phyloP scores from a whole-genome alignment of 2,329 filamentous ascomycete species.

The Penicillium brevicompactum region DNA sequence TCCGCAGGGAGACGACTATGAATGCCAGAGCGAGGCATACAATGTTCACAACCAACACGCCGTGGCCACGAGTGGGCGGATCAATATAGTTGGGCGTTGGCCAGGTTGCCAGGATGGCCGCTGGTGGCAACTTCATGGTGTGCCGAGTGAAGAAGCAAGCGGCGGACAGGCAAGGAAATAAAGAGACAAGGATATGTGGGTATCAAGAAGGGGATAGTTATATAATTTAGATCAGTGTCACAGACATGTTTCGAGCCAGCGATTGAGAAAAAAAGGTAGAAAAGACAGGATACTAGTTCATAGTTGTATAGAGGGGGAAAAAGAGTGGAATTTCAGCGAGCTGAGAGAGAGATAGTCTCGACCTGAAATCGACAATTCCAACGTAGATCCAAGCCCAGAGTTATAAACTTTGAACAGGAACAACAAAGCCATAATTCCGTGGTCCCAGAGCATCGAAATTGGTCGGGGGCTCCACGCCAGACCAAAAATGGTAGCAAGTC shows the following conservation, averaged over 20 bases:
- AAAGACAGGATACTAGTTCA: background rate
- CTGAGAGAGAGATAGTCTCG: constrained; percentile 5
- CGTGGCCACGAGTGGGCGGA: constrained; percentile 48
- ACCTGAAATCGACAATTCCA: background rate
- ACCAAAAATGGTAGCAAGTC: constrained; percentile 23
- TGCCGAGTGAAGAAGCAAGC: constrained; percentile 1
- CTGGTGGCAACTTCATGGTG: constrained; percentile 45
- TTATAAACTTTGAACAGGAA: background rate
- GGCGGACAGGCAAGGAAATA: background rate
- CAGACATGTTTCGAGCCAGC: background rate
- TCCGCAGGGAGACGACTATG: constrained; percentile 45
- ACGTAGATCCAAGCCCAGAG: background rate
- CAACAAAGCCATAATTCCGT: background rate
- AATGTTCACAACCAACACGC: constrained; percentile 45
- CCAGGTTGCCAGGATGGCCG: constrained; percentile 47
- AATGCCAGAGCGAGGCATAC: constrained; percentile 44
- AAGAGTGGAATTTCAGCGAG: background rate
- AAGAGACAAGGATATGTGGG: background rate
- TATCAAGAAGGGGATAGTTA: background rate
- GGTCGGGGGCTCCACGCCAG: constrained; percentile 11
- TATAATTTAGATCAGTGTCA: background rate
- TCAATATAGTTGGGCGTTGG: constrained; percentile 52
- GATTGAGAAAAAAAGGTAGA: background rate
- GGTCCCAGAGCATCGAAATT: background rate
- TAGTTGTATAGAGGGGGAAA: background rate